phyloP scores from a whole-genome alignment of 495 filamentous ascomycete species.

The Hypomontagnella monticulosa region DNA sequence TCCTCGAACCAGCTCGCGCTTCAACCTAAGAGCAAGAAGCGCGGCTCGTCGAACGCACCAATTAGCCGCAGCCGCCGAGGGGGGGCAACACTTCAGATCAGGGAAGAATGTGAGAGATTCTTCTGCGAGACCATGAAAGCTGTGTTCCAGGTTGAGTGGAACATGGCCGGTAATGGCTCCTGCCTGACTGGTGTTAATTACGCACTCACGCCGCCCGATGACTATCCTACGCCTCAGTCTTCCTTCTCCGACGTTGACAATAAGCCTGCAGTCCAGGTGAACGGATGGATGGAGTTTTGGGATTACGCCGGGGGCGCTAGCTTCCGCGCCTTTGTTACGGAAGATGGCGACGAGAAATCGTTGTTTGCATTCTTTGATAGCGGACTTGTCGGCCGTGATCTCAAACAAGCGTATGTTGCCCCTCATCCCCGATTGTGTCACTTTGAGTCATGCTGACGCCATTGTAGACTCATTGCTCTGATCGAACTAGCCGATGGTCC shows the following conservation, averaged over 20 bases:
- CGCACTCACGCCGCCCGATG: constrained; percentile 55
- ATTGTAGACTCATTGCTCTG: constrained; percentile 79
- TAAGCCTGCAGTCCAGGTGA: constrained; percentile 42
- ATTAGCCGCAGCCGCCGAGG: constrained; percentile 66
- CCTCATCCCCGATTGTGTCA: constrained; percentile 9
- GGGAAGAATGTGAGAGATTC: constrained; percentile 99
- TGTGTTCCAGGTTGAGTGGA: constrained; percentile 96
- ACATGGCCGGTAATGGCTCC: constrained; percentile 73
- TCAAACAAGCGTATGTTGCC: constrained; percentile 88
- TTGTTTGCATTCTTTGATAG: constrained; percentile 90
- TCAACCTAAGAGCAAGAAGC: constrained; percentile 60
- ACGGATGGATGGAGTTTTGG: constrained; percentile 79
- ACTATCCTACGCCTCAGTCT: constrained; percentile 44
- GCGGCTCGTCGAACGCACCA: constrained; percentile 46
- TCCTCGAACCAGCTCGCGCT: constrained; percentile 68
- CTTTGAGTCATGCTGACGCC: constrained; percentile 24
- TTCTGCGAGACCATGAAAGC: constrained; percentile 93
- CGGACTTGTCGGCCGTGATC: constrained; percentile 70
- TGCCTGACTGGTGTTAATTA: constrained; percentile 74
- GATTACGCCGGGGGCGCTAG: constrained; percentile 84
- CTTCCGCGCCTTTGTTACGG: constrained; percentile 84
- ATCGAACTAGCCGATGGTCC: constrained; percentile 83
- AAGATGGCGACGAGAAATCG: constrained; percentile 69
- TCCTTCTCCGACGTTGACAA: constrained; percentile 17
- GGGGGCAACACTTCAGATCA: constrained; percentile 94